Evolutionary conservation across 2,329 filamentous ascomycete genomes (phyloP).

Genomic region (Botryotinia globosa): DNA sequence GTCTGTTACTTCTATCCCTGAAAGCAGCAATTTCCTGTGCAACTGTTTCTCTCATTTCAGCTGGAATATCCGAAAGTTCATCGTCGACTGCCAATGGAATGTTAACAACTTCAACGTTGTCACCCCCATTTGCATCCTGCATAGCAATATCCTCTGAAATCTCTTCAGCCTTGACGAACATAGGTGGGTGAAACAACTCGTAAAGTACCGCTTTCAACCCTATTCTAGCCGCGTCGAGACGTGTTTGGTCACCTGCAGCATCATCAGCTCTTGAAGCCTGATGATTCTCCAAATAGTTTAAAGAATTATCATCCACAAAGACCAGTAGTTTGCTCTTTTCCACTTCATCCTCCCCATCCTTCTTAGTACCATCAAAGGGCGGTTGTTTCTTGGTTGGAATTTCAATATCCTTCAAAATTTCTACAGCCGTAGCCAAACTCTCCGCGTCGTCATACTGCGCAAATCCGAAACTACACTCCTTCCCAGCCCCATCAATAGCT

Average conservation of each 20-base stretch:
- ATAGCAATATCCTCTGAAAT: slow-evolving; percentile 67
- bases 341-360: slow-evolving; percentile 41
- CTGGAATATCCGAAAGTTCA: slow-evolving; percentile 90
- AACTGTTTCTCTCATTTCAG: slow-evolving; percentile 93
- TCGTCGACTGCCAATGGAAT: slow-evolving; percentile 87
- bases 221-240: slow-evolving; percentile 65
- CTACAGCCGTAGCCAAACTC: slow-evolving; percentile 79
- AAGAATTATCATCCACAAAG: slow-evolving; percentile 76
- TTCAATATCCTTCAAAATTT: slow-evolving; percentile 77
- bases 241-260: slow-evolving; percentile 59
- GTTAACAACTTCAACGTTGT: slow-evolving; percentile 79
- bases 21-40: slow-evolving; percentile 93
- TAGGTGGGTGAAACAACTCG: slow-evolving; percentile 67
- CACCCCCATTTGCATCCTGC: slow-evolving; percentile 60
- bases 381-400: slow-evolving; percentile 76
- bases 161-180: slow-evolving; percentile 50
- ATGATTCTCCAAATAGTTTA: slow-evolving; percentile 83
- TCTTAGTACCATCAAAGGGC: slow-evolving; percentile 45
- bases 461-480: slow-evolving; percentile 87
- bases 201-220: slow-evolving; percentile 66
- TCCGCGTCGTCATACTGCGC: slow-evolving; percentile 92
- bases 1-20: slow-evolving; percentile 81
- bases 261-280: slow-evolving; percentile 64
- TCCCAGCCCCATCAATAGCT: slow-evolving; percentile 70
- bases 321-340: slow-evolving; percentile 71